These are phyloP conservation scores for Blastomyces gilchristii DNA, from an alignment of 2,329 filamentous ascomycete species.

Conservation along the genomic window DNA sequence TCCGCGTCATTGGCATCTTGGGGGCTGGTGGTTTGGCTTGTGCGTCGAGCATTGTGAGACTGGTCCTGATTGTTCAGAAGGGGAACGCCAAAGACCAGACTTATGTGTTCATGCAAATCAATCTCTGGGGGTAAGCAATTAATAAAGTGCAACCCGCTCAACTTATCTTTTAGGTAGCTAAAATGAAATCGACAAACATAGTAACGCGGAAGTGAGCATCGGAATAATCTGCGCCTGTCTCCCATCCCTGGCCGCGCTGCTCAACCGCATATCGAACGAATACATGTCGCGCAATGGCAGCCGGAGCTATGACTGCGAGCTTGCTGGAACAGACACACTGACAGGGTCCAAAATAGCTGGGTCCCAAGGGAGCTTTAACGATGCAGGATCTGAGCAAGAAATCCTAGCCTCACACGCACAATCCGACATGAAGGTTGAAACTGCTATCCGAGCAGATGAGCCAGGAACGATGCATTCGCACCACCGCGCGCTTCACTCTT, in stretches of 20 bases:
- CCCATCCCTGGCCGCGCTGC: constrained; percentile 29
- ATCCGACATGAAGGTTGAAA: constrained; percentile 22
- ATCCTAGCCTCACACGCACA: constrained; percentile 21
- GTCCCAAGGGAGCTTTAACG: constrained; percentile 6
- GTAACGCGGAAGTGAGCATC: constrained; percentile 33
- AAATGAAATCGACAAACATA: constrained; percentile 21
- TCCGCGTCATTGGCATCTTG: constrained; percentile 41
- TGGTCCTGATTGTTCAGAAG: constrained; percentile 20
- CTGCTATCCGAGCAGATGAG: constrained; percentile 18
- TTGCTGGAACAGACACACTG: constrained; percentile 4
- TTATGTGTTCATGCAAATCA: constrained; percentile 23
- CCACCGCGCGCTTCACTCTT: constrained; percentile 1
- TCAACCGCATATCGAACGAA: constrained; percentile 26
- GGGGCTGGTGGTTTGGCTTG: constrained; percentile 35
- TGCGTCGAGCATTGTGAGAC: constrained; percentile 22
- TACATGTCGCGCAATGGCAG: constrained; percentile 18
- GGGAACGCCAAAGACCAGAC: constrained; percentile 21
- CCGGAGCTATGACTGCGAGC: constrained; percentile 3
- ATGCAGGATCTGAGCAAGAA: constrained; percentile 20
- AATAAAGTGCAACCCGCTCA: constrained; percentile 18
- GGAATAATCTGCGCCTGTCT: constrained; percentile 35
- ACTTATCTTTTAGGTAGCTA: constrained; percentile 21
- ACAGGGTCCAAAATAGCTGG: not conserved
- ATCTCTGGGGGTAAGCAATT: constrained; percentile 21
- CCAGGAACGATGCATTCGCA: not conserved